These are phyloP conservation scores for Lactifluus subvellereus DNA, from an alignment of 768 basidiomycete species.

Conservation along the genomic window DNA sequence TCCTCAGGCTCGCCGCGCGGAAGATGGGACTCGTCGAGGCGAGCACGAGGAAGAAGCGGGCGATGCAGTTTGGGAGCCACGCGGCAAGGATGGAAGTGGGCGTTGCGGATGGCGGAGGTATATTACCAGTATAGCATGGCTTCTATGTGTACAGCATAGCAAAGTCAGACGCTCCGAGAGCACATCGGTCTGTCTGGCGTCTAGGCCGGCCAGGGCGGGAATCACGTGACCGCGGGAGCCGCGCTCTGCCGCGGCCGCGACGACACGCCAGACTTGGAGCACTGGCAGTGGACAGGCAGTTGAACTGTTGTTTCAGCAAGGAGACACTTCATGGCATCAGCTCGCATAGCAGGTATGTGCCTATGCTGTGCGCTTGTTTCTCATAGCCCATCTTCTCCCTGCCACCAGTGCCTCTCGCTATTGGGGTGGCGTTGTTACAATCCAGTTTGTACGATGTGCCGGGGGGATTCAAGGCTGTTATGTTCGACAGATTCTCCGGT, in stretches of 20 bases:
- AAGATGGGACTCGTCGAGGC: conserved; percentile 74
- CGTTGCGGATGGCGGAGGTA: conserved; percentile 45
- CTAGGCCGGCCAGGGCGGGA: too few species aligned
- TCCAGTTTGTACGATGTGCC: conserved; percentile 57
- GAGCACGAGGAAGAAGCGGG: conserved; percentile 75
- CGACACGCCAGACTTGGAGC: too few species aligned
- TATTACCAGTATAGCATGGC: not conserved
- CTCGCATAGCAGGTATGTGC: conserved; percentile 15
- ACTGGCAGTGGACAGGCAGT: not conserved
- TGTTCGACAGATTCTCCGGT: conserved; percentile 96
- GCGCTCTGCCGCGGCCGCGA: not conserved
- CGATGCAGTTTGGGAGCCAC: conserved; percentile 95
- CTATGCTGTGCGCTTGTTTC: conserved; percentile 33
- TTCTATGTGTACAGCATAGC: not conserved
- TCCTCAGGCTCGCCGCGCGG: conserved; percentile 66
- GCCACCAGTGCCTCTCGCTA: conserved; percentile 60
- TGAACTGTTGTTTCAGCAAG: not conserved
- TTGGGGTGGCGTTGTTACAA: conserved; percentile 41
- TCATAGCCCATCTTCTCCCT: conserved; percentile 46
- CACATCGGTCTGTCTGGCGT: too few species aligned
- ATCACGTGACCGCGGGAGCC: not conserved
- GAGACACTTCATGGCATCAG: conserved; percentile 4
- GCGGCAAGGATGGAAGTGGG: conserved; percentile 76
- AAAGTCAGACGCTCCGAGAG: too few species aligned
- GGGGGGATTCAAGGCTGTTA: conserved; percentile 88